A percentile compares a stretch with the other conserved stretches of the same genome.
Conservation (phyloP, 1,139 yeast genomes). For the Kazachstania sp. region DNA sequence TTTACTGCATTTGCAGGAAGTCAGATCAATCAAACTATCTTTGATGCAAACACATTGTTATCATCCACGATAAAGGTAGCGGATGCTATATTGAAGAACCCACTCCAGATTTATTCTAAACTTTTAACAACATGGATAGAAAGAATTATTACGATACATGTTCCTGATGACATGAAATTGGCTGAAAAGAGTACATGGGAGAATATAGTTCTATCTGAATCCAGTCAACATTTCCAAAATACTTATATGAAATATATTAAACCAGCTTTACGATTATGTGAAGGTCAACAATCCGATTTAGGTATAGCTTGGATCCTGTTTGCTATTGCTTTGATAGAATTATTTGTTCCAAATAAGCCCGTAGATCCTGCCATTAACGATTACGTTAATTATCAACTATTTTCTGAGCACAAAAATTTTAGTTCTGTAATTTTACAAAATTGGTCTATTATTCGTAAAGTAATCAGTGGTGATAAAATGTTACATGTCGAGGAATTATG, state of each 20-base stretch:
- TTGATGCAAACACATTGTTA: slow-evolving; percentile 44
- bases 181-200: slow-evolving; percentile 1
- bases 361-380: slow-evolving; percentile 91
- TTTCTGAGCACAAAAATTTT: slow-evolving; percentile 23
- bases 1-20: slow-evolving; percentile 41
- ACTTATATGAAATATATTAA: slow-evolving; percentile 35
- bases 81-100: slow-evolving; percentile 36
- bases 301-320: slow-evolving; percentile 68
- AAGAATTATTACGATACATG: slow-evolving; percentile 35
- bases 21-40: slow-evolving; percentile 44
- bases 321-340: slow-evolving; percentile 56
- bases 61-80: slow-evolving; percentile 41
- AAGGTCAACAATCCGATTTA: slow-evolving; percentile 22
- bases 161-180: slow-evolving; percentile 7
- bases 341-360: slow-evolving; percentile 74
- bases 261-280: slow-evolving; percentile 36
- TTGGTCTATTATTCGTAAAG: slow-evolving; percentile 43
- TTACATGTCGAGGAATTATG: slow-evolving; percentile 37
- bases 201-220: background rate
- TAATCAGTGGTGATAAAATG: slow-evolving; percentile 49
- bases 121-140: slow-evolving; percentile 43
- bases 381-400: slow-evolving; percentile 51
- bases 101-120: slow-evolving; percentile 30
- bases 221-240: slow-evolving; percentile 20
- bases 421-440: slow-evolving; percentile 32